A percentile compares a stretch with the other conserved stretches of the same genome.
phyloP scores from a whole-genome alignment of 352 stramenopile species.

The Phytophthora sojae region DNA sequence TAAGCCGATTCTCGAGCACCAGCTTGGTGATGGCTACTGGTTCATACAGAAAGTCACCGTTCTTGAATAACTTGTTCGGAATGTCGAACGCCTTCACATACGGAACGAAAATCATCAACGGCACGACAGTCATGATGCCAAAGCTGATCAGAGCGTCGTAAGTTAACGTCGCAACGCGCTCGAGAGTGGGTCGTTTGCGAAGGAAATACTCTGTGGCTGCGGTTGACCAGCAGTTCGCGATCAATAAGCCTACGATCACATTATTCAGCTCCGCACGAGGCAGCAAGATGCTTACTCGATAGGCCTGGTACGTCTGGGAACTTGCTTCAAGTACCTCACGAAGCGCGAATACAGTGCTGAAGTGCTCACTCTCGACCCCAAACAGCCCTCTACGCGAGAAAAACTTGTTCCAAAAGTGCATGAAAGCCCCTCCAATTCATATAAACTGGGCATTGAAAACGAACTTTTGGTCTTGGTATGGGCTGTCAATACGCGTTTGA shows the following conservation, averaged over 20 bases:
- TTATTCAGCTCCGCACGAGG: slow-evolving; percentile 13
- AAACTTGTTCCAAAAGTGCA: slow-evolving; percentile 6
- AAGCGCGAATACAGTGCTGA: slow-evolving; percentile 25
- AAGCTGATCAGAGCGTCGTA: slow-evolving; percentile 27
- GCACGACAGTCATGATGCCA: slow-evolving; percentile 25
- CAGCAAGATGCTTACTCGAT: slow-evolving; percentile 30
- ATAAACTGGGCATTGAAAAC: not conserved
- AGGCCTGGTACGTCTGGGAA: slow-evolving; percentile 38
- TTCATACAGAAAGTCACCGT: slow-evolving; percentile 15
- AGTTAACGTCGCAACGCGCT: slow-evolving; percentile 10
- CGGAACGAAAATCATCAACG: slow-evolving; percentile 22
- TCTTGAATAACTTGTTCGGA: not conserved
- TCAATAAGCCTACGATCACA: slow-evolving; percentile 16
- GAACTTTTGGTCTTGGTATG: not conserved
- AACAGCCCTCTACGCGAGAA: slow-evolving; percentile 30
- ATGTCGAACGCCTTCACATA: slow-evolving; percentile 28
- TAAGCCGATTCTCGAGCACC: slow-evolving; percentile 18
- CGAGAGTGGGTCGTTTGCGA: slow-evolving; percentile 3
- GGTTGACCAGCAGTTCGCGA: slow-evolving; percentile 36
- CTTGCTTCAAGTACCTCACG: slow-evolving; percentile 33
- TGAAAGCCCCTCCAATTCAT: not conserved
- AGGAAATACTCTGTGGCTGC: slow-evolving; percentile 25
- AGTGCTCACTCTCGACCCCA: slow-evolving; percentile 39
- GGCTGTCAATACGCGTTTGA: not conserved
- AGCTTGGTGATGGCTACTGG: slow-evolving; percentile 14